Percentiles rank a stretch among this genome's conserved stretches.
Evolutionary conservation across 306 rosid species (phyloP).

Genomic region (Trifolium dubium): DNA sequence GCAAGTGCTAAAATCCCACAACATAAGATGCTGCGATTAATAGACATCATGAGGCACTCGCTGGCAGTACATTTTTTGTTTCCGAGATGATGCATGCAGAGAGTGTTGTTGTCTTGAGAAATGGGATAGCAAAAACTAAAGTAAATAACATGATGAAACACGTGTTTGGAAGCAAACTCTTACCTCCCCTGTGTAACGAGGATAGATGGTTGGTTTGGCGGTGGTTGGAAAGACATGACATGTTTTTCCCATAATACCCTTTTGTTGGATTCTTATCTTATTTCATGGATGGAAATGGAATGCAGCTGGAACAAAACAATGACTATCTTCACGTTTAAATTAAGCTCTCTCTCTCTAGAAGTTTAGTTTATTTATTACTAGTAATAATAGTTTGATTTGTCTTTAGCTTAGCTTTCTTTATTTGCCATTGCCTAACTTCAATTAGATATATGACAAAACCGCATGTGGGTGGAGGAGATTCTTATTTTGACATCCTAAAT

Average conservation of each 20-base stretch:
- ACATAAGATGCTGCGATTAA: conserved; percentile 9
- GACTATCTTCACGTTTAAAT: conserved; percentile 30
- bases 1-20: not conserved
- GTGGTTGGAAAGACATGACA: conserved; percentile 69
- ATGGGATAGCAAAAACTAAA: conserved; percentile 51
- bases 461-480: conserved; percentile 55
- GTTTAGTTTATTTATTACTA: not conserved
- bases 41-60: conserved; percentile 6
- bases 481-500: conserved; percentile 64
- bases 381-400: conserved; percentile 31
- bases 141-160: not conserved
- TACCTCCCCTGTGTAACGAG: conserved; percentile 39
- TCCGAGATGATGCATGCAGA: conserved; percentile 39
- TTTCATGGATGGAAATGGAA: conserved; percentile 34
- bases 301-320: conserved; percentile 47
- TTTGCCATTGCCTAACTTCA: conserved; percentile 37
- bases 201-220: conserved; percentile 66
- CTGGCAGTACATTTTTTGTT: not conserved
- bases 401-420: conserved; percentile 38
- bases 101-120: conserved; percentile 50
- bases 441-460: conserved; percentile 43
- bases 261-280: conserved; percentile 60
- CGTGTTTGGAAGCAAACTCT: conserved; percentile 45
- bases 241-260: conserved; percentile 59
- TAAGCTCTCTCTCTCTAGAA: conserved; percentile 8